Base-by-base conservation (phyloP, 2,329 filamentous ascomycete genomes). In the Cladorrhinum sp. region DNA sequence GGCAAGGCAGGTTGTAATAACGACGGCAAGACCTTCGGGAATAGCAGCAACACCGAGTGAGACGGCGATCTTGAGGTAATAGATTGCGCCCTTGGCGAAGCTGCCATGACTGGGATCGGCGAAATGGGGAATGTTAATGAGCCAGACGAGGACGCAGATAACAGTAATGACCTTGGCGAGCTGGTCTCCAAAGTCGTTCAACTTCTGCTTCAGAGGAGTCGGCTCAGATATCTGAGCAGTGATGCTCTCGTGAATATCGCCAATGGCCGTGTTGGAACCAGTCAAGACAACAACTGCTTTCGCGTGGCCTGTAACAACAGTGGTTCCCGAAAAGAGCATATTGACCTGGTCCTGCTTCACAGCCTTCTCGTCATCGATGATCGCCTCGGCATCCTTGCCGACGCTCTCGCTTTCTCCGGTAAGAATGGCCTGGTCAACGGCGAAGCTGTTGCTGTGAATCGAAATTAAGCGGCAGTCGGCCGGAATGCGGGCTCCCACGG, bases 41-140 rank as follows among this genome's bases (percentile, higher is more conserved):
- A 99, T 99, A 67, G 96, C 95, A 52, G 95, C 95, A 48, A 99
- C 95, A 76, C 95, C 96, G 39, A 99, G 89, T 55, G 95, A 99
- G 48, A 99, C 96, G 48, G 95, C 95, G 73, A 99, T 99, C 83
- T 99, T 99, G 70, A 99, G 86, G 77, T 99, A 99, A 83, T 99
- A 99, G 72, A 99, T 98, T 62, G 95, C 95, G 62, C 95, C 95
- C 81, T 98, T 99, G 65, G 91, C 85, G 88, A 92, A 97, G 75
- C 86, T 90, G 70, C 95, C 95, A 70, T 97, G 94, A 66, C 90
- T 89, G 26, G 93, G 92, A 71, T 99, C 95, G 72, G 86, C 95
- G 82, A 99, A 99, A 80, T 99, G 92, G 71, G 91, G 89, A 68
- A 98, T 91, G 79, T 99, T 99, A 82, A 99, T 99, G 63, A 98